Evolutionary conservation across 1,284 basidiomycete species (phyloP).

Genomic region (Sporisorium scitamineum): DNA sequence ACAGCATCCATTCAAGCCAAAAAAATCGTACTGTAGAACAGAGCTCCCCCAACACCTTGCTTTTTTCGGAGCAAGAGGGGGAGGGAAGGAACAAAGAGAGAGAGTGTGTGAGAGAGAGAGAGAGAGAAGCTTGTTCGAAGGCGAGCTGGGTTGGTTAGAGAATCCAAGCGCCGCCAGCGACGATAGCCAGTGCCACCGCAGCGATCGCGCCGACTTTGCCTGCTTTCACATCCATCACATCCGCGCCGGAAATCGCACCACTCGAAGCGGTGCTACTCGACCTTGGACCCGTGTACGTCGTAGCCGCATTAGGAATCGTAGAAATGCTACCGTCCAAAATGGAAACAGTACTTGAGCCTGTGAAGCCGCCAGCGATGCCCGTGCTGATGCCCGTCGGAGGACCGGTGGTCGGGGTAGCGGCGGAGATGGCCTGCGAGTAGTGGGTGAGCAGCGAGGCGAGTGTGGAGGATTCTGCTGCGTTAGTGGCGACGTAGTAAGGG

Average conservation of each 20-base stretch:
- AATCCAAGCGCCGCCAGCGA: slow-evolving; percentile 26
- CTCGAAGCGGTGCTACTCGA: background rate
- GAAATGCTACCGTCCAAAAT: slow-evolving; percentile 38
- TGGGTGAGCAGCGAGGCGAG: slow-evolving; percentile 39
- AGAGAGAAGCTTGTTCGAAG: background rate
- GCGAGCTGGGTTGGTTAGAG: background rate
- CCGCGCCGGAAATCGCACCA: background rate
- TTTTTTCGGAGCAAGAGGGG: background rate
- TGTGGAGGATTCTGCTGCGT: slow-evolving; percentile 28
- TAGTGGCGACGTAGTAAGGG: slow-evolving; percentile 41
- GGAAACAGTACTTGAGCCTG: slow-evolving; percentile 18
- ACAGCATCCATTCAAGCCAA: too few relatives aligned
- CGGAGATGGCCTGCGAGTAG: slow-evolving; percentile 41
- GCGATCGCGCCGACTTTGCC: background rate
- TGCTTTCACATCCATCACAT: background rate
- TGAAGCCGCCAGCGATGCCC: slow-evolving; percentile 39
- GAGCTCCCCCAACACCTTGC: too few relatives aligned
- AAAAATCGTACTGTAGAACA: too few relatives aligned
- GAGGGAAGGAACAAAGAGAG: background rate
- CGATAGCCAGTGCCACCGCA: slow-evolving; percentile 4
- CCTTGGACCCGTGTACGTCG: slow-evolving; percentile 35
- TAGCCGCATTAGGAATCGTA: slow-evolving; percentile 46
- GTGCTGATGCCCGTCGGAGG: slow-evolving; percentile 34
- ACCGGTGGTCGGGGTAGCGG: slow-evolving; percentile 40
- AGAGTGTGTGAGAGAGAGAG: background rate